Conservation (phyloP, 2,329 filamentous ascomycete genomes). For the Tolypocladium inflatum region DNA sequence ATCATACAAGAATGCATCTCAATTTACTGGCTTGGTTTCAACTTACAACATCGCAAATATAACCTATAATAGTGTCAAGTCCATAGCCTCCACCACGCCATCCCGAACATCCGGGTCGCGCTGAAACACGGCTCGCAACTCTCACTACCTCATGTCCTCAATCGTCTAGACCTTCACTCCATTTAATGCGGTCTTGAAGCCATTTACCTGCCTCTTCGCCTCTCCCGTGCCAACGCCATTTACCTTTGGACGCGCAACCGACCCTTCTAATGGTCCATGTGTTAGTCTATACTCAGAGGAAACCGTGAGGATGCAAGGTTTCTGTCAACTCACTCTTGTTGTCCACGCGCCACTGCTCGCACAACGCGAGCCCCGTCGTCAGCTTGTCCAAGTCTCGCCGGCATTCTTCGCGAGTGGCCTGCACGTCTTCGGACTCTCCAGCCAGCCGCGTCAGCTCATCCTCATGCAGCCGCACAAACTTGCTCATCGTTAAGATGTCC, state of each 20-base stretch:
- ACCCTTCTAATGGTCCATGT: background rate
- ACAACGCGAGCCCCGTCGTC: background rate
- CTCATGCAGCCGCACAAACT: background rate
- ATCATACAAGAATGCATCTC: too few species aligned
- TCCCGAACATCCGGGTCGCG: too few species aligned
- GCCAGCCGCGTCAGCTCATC: background rate
- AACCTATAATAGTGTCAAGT: too few species aligned
- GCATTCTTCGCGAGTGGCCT: background rate
- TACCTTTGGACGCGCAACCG: background rate
- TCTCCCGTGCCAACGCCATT: background rate
- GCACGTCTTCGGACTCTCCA: background rate
- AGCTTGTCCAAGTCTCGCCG: background rate
- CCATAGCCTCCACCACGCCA: too few species aligned
- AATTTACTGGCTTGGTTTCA: too few species aligned
- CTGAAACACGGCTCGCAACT: background rate
- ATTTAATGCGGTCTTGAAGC: background rate
- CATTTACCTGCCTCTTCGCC: background rate
- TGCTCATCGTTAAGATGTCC: background rate
- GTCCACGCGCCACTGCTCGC: background rate
- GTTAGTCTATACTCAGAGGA: background rate
- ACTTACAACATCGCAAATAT: too few species aligned
- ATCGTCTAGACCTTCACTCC: background rate
- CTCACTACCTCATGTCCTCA: background rate
- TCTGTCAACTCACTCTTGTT: background rate
- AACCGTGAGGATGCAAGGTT: background rate